A percentile compares a stretch with the other conserved stretches of the same genome.
Evolutionary conservation across 2,329 filamentous ascomycete genomes (phyloP).

Genomic region (Truncatella angustata): DNA sequence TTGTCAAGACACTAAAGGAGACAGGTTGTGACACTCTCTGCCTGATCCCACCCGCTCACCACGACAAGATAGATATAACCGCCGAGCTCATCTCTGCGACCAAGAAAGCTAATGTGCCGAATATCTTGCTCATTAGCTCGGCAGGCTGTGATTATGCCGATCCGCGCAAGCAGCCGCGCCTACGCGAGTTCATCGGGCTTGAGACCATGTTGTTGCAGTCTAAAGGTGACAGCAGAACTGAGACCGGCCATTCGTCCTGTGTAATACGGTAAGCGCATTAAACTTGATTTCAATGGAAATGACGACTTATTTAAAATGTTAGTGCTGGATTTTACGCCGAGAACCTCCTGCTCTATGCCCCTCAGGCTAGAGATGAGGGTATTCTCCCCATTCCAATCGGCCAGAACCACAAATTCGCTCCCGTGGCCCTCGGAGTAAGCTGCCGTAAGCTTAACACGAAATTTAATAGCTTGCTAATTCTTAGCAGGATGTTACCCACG

Average conservation of each 20-base stretch:
- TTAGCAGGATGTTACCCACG: slow-evolving; percentile 43
- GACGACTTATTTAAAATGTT: neutral
- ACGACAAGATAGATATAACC: slow-evolving; percentile 44
- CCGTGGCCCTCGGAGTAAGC: slow-evolving; percentile 44
- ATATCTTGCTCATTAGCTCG: slow-evolving; percentile 46
- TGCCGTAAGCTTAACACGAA: neutral
- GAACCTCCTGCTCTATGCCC: slow-evolving; percentile 47
- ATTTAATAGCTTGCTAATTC: neutral
- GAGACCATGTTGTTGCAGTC: slow-evolving; percentile 39
- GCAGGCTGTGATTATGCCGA: slow-evolving; percentile 50
- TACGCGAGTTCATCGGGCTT: slow-evolving; percentile 51
- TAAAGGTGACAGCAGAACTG: slow-evolving; percentile 40
- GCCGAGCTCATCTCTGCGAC: slow-evolving; percentile 43
- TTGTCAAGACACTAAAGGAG: slow-evolving; percentile 38
- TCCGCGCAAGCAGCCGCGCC: slow-evolving; percentile 42
- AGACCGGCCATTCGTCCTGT: slow-evolving; percentile 35
- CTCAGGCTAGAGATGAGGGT: slow-evolving; percentile 42
- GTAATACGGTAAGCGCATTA: neutral
- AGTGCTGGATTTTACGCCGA: slow-evolving; percentile 51
- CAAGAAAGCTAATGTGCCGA: slow-evolving; percentile 41
- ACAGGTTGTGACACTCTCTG: slow-evolving; percentile 46
- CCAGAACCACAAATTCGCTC: slow-evolving; percentile 46
- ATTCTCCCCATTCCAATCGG: slow-evolving; percentile 46
- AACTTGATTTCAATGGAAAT: slow-evolving; percentile 30
- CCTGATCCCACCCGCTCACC: slow-evolving; percentile 45